These are phyloP conservation scores for Teunomyces stri DNA, from an alignment of 805 yeast genomes.

Conservation along the genomic window DNA sequence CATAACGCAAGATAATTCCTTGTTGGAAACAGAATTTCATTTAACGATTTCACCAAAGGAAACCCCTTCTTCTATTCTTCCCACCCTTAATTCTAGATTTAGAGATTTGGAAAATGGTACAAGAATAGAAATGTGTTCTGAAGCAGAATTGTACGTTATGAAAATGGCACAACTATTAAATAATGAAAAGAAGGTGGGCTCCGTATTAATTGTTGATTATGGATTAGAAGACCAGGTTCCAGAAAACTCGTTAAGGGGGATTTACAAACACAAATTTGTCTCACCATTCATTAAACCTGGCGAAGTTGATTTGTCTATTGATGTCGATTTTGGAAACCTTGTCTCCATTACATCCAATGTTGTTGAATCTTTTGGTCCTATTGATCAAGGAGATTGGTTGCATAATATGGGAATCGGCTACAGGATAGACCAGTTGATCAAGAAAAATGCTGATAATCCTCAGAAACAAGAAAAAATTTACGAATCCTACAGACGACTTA, in stretches of 20 bases:
- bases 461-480: conserved; percentile 53
- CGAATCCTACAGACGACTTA: conserved; percentile 59
- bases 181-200: conserved; percentile 48
- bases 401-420: conserved; percentile 73
- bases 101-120: conserved; percentile 52
- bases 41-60: conserved; percentile 55
- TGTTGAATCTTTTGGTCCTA: conserved; percentile 50
- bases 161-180: conserved; percentile 50
- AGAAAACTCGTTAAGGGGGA: conserved; percentile 70
- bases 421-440: conserved; percentile 58
- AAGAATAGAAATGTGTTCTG: conserved; percentile 72
- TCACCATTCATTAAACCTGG: conserved; percentile 78
- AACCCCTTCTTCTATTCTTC: conserved; percentile 62
- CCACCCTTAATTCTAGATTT: conserved; percentile 50
- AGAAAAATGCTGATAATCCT: conserved; percentile 34
- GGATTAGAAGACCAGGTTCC: conserved; percentile 67
- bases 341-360: conserved; percentile 20
- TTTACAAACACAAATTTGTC: conserved; percentile 67
- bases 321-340: conserved; percentile 75
- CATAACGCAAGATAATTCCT: conserved; percentile 8
- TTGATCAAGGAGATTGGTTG: conserved; percentile 77
- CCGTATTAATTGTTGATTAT: conserved; percentile 73
- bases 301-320: conserved; percentile 75
- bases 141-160: conserved; percentile 56
- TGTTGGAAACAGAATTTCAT: conserved; percentile 45